Percentiles rank a stretch among this genome's conserved stretches.
phyloP scores from a whole-genome alignment of 2,329 filamentous ascomycete species.

The Nothophaeocryptopus gaeumannii region DNA sequence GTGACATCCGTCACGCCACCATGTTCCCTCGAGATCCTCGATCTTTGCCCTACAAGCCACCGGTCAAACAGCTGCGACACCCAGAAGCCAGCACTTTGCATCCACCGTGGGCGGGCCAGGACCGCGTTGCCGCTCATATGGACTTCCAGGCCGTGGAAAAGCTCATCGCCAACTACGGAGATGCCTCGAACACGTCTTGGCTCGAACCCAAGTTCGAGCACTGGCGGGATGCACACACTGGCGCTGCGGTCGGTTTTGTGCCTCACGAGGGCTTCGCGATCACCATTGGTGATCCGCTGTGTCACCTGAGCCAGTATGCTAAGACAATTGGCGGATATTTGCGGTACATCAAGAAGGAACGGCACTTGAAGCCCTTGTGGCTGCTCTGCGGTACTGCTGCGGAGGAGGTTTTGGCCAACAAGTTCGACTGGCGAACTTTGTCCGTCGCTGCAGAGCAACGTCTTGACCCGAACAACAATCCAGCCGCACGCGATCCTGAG shows the following conservation, averaged over 20 bases:
- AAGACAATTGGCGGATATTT: constrained; percentile 73
- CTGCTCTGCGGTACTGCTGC: constrained; percentile 76
- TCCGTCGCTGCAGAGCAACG: constrained; percentile 88
- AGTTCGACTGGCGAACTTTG: constrained; percentile 82
- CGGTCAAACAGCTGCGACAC: constrained; percentile 67
- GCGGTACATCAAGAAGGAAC: constrained; percentile 69
- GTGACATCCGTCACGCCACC: constrained; percentile 84
- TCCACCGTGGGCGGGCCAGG: constrained; percentile 59
- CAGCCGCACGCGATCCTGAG: constrained; percentile 62
- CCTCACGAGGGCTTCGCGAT: constrained; percentile 75
- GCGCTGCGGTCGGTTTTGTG: constrained; percentile 82
- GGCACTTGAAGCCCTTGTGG: constrained; percentile 77
- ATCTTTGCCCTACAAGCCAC: constrained; percentile 70
- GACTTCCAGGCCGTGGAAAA: constrained; percentile 74
- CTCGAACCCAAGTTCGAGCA: constrained; percentile 83
- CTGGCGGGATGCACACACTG: constrained; percentile 76
- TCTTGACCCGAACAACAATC: constrained; percentile 69
- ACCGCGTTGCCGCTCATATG: constrained; percentile 46
- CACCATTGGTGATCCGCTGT: constrained; percentile 82
- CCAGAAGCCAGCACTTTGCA: constrained; percentile 81
- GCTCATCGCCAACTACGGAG: constrained; percentile 91
- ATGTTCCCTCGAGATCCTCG: constrained; percentile 86
- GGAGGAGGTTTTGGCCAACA: constrained; percentile 75
- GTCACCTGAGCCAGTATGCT: constrained; percentile 71
- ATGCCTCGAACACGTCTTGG: constrained; percentile 92